A percentile compares a stretch with the other conserved stretches of the same genome.
Evolutionary conservation across 2,329 filamentous ascomycete genomes (phyloP).

Genomic region (Trichoderma endophyticum): DNA sequence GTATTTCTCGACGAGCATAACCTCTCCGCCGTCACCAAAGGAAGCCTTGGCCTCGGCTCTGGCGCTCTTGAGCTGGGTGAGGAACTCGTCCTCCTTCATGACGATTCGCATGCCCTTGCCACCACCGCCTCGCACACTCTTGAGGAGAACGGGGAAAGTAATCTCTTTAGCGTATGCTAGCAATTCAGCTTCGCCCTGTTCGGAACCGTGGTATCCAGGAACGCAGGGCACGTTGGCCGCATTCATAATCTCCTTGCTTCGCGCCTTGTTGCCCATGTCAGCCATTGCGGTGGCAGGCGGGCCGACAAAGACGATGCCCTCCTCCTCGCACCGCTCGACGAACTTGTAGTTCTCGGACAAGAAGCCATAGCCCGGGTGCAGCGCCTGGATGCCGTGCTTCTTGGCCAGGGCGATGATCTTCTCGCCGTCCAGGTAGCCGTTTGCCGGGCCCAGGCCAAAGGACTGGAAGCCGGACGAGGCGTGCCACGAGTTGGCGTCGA

Average conservation of each 20-base stretch:
- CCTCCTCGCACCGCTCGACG: slow-evolving; percentile 81
- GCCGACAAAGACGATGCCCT: slow-evolving; percentile 90
- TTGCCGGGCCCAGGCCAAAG: slow-evolving; percentile 76
- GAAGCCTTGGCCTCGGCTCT: slow-evolving; percentile 72
- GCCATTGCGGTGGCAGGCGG: slow-evolving; percentile 78
- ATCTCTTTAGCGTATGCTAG: slow-evolving; percentile 69
- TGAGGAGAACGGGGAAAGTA: slow-evolving; percentile 68
- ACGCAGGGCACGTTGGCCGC: slow-evolving; percentile 94
- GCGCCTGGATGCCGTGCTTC: slow-evolving; percentile 78
- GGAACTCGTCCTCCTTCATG: slow-evolving; percentile 63
- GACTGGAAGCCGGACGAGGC: slow-evolving; percentile 80
- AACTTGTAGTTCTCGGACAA: slow-evolving; percentile 91
- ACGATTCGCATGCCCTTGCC: slow-evolving; percentile 85
- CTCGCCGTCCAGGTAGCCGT: slow-evolving; percentile 89
- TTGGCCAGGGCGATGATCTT: slow-evolving; percentile 87
- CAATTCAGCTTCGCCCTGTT: slow-evolving; percentile 66
- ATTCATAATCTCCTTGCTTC: slow-evolving; percentile 95
- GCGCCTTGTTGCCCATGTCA: slow-evolving; percentile 91
- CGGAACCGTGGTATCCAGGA: slow-evolving; percentile 86
- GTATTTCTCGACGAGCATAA: slow-evolving; percentile 82
- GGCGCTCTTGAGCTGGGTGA: slow-evolving; percentile 66
- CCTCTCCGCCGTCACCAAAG: slow-evolving; percentile 75
- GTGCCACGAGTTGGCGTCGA: slow-evolving; percentile 84
- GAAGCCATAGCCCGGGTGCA: slow-evolving; percentile 96
- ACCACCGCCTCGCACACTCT: slow-evolving; percentile 77